Evolutionary conservation across 805 yeast species (phyloP).

Genomic region (Metschnikowia baotianmanensis): DNA sequence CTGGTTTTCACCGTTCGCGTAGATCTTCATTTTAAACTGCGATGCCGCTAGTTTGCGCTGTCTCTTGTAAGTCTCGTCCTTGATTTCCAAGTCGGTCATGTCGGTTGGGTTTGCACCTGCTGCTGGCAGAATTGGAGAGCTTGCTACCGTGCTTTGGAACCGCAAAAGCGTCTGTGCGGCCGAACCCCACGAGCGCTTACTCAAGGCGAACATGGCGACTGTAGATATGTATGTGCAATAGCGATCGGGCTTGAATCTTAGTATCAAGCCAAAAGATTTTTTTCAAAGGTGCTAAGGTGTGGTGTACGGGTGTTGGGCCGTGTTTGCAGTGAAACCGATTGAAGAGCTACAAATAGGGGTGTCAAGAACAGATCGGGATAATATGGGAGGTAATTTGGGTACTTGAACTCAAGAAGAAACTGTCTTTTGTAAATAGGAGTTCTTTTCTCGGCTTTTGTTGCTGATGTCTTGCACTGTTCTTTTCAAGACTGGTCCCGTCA

Average conservation of each 20-base stretch:
- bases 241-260: not conserved
- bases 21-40: constrained; percentile 66
- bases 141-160: constrained; percentile 16
- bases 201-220: constrained; percentile 18
- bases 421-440: too few relatives aligned
- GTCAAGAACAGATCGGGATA: too few relatives aligned
- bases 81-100: constrained; percentile 72
- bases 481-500: too few relatives aligned
- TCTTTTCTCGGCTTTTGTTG: too few relatives aligned
- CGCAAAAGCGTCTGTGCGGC: constrained; percentile 14
- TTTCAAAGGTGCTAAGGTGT: constrained; percentile 4
- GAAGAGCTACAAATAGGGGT: too few relatives aligned
- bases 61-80: constrained; percentile 67
- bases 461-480: too few relatives aligned
- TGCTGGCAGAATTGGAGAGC: constrained; percentile 4
- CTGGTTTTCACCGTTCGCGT: constrained; percentile 67
- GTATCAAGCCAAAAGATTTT: constrained; percentile 2
- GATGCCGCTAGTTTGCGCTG: constrained; percentile 73
- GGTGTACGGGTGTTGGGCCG: constrained; percentile 19
- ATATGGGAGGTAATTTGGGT: too few relatives aligned
- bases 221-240: too few relatives aligned
- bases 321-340: too few relatives aligned
- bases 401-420: too few relatives aligned
- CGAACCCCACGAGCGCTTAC: constrained; percentile 17
- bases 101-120: constrained; percentile 25